Base-by-base conservation (phyloP, 2,329 filamentous ascomycete species). In the Calonectria fujianensis region DNA sequence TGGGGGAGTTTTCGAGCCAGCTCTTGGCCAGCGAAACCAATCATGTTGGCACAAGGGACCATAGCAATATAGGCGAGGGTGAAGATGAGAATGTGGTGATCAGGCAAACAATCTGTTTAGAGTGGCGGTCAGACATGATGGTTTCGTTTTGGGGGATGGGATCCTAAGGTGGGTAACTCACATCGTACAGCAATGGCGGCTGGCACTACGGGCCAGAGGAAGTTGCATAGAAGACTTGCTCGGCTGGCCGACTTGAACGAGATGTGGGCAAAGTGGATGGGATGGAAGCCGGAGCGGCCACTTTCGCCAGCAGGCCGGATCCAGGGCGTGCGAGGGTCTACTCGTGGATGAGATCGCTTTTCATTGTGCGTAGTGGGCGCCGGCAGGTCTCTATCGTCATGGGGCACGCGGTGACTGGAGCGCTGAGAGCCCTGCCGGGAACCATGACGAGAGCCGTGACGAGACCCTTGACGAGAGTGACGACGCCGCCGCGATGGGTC, bases 1-100 rank as follows among this genome's bases (percentile, higher is more conserved):
- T 94, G 94, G 39, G 94, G 94, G 72, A 96, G 85, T 85, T 96
- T 96, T 74, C 93, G 90, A 1, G 93, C 91, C 91, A 96, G 85
- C 94, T 96, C 83, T 92, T 96, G 85, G 6, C 84, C 89, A 7
- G 85, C 82, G 52, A 86, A 90, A 3, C 89, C 89, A 20, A 90
- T 84, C 37, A 89, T 81, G 75, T 90, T 90, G 69, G 89, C 89
- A 35, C 87, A 86, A 0, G 89, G 89, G 0, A 90, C 83, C 86
- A 90, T 90, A 74, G 88, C 87, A 67, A 90, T 85, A 74, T 89
- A 90, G 9, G 85, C 84, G 18, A 88, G 83, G 65, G 85, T 85
- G 77, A 90, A 90, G 76, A 88, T 87, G 82, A 86, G 86, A 2
- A 87, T 81, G 63, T 86, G 86, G 39, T 83, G 78, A 10, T 85